phyloP scores from a whole-genome alignment of 169 alveolate species.

The Miamiensis avidus region DNA sequence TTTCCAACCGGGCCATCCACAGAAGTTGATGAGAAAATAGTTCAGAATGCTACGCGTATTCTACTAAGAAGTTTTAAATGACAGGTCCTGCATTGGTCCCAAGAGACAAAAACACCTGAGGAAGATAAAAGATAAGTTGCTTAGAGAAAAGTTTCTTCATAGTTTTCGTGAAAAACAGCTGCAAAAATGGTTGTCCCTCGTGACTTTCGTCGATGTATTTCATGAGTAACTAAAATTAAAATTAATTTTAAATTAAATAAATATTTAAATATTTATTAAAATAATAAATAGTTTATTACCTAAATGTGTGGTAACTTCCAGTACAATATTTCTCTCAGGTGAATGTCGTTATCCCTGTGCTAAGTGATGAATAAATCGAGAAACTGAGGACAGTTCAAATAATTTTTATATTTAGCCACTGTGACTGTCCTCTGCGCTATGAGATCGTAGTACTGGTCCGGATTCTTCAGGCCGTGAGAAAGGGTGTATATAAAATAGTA shows the following conservation, averaged over 20 bases:
- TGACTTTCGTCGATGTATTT: conserved; percentile 29
- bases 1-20: conserved; percentile 68
- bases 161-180: conserved; percentile 39
- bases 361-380: conserved; percentile 26
- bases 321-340: conserved; percentile 14
- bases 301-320: conserved; percentile 50
- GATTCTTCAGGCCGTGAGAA: neutral
- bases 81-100: conserved; percentile 48
- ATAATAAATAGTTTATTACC: neutral
- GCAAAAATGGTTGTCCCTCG: conserved; percentile 24
- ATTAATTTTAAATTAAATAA: no score
- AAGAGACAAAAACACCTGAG: conserved; percentile 49
- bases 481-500: neutral
- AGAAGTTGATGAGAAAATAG: conserved; percentile 58
- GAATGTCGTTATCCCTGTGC: neutral
- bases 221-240: neutral
- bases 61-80: conserved; percentile 43
- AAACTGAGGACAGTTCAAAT: conserved; percentile 44
- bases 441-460: neutral
- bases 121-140: conserved; percentile 45
- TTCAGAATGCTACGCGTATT: conserved; percentile 41
- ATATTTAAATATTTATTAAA: no score
- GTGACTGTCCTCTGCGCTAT: neutral
- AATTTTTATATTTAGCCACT: conserved; percentile 1
- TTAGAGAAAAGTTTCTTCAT: conserved; percentile 41